Evolutionary conservation across 2,329 filamentous ascomycete species (phyloP).

Genomic region (Stagonosporopsis tanaceti): DNA sequence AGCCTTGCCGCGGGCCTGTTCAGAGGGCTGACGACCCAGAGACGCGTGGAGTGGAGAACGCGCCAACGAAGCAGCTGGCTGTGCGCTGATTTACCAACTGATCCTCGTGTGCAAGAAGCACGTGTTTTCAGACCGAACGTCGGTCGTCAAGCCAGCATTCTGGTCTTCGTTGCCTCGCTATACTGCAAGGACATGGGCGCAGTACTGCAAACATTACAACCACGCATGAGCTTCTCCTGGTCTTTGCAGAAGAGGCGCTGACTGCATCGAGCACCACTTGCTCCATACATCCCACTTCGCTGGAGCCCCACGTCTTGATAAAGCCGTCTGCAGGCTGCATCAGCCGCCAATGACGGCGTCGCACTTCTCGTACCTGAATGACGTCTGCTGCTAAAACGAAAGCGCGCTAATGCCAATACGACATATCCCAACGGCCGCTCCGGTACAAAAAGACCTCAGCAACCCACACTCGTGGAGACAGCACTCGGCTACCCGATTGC

Average conservation of each 20-base stretch:
- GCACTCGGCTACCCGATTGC: conserved; percentile 2
- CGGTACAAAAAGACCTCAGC: conserved; percentile 8
- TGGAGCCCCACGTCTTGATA: conserved; percentile 23
- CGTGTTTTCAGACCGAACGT: background rate
- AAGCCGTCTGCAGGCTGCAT: conserved; percentile 11
- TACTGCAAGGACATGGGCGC: conserved; percentile 17
- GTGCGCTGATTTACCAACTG: conserved; percentile 11
- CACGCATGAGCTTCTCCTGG: conserved; percentile 8
- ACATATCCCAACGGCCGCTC: conserved; percentile 6
- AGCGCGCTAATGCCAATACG: conserved; percentile 5
- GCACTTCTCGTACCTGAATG: conserved; percentile 8
- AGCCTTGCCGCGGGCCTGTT: conserved; percentile 10
- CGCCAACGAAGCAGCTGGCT: background rate
- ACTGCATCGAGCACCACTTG: conserved; percentile 26
- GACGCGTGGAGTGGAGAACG: conserved; percentile 8
- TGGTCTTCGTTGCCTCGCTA: conserved; percentile 2
- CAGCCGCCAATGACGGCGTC: conserved; percentile 11
- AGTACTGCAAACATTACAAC: background rate
- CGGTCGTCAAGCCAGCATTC: background rate
- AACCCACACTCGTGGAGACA: conserved; percentile 16
- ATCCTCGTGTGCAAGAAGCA: background rate
- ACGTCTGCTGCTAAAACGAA: conserved; percentile 9
- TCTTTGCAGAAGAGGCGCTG: conserved; percentile 27
- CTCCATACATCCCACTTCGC: conserved; percentile 25
- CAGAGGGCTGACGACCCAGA: conserved; percentile 12